Conservation (phyloP, 2,329 filamentous ascomycete genomes). For the Fusarium marasasianum region DNA sequence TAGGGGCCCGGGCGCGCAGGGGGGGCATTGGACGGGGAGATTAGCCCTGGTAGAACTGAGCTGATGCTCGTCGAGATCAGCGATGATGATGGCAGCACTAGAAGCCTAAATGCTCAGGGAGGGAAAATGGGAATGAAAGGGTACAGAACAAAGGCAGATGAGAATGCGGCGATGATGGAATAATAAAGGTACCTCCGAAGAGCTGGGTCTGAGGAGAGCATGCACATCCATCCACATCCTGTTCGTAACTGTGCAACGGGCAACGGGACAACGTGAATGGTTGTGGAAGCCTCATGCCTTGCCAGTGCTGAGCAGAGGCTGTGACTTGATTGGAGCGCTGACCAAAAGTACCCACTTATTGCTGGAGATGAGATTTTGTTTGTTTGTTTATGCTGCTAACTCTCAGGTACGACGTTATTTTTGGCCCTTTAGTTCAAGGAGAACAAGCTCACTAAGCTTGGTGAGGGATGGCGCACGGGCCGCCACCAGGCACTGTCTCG, state of each 20-base stretch:
- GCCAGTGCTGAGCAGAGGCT: slow-evolving; percentile 14
- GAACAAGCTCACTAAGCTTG: slow-evolving; percentile 15
- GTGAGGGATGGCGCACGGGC: slow-evolving; percentile 40
- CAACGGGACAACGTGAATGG: slow-evolving; percentile 41
- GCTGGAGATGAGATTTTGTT: slow-evolving; percentile 45
- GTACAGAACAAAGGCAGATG: slow-evolving; percentile 14
- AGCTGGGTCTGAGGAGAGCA: slow-evolving; percentile 19
- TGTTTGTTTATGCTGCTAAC: slow-evolving; percentile 48
- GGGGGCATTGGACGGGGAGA: slow-evolving; percentile 39
- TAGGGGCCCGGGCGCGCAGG: slow-evolving; percentile 41
- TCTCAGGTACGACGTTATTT: slow-evolving; percentile 38
- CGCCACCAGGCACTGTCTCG: slow-evolving; percentile 22
- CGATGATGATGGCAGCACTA: slow-evolving; percentile 1
- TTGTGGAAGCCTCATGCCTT: slow-evolving; percentile 28
- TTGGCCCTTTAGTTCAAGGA: slow-evolving; percentile 38
- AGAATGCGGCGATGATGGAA: slow-evolving; percentile 25
- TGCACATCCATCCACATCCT: slow-evolving; percentile 15
- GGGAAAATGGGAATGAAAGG: slow-evolving; percentile 1
- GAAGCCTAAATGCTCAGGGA: background rate
- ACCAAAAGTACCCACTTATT: slow-evolving; percentile 26
- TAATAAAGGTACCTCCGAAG: slow-evolving; percentile 36
- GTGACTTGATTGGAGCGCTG: slow-evolving; percentile 33
- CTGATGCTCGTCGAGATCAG: slow-evolving; percentile 26
- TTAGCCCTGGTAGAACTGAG: slow-evolving; percentile 34
- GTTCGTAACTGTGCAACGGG: slow-evolving; percentile 43